Percentiles rank a stretch among this genome's conserved stretches.
Conservation (phyloP, 176 grass and related monocot species). For the Carex myosuroides region DNA sequence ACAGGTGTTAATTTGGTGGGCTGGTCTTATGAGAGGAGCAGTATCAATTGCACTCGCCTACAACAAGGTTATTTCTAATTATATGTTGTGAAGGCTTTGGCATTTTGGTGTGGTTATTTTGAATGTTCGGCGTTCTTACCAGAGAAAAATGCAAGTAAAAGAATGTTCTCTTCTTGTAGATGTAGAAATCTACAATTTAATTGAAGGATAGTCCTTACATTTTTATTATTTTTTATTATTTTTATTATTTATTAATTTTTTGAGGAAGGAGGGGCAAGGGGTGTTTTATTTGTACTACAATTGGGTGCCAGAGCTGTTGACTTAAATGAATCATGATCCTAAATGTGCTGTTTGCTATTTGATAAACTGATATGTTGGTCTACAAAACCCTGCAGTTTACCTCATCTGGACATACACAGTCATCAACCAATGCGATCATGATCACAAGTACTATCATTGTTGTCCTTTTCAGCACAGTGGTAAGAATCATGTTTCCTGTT, state of each 20-base stretch:
- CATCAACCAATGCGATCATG: slow-evolving; percentile 69
- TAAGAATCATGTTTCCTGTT: slow-evolving; percentile 30
- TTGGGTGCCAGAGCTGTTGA: background rate
- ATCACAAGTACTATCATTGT: slow-evolving; percentile 94
- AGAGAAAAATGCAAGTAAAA: background rate
- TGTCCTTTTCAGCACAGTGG: slow-evolving; percentile 96
- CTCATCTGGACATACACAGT: slow-evolving; percentile 46
- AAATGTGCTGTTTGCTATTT: background rate
- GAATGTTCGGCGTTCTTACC: slow-evolving; percentile 1
- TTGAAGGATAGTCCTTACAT: background rate
- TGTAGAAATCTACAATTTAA: background rate
- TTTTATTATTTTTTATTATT: background rate
- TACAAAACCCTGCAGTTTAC: slow-evolving; percentile 56
- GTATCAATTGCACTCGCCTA: slow-evolving; percentile 99
- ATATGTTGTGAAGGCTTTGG: slow-evolving; percentile 13
- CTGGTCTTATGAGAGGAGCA: slow-evolving; percentile 98
- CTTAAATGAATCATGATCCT: background rate
- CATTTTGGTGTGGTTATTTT: slow-evolving; percentile 10
- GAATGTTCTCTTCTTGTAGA: background rate
- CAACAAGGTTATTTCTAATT: slow-evolving; percentile 64
- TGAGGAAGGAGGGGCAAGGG: background rate
- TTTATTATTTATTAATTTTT: background rate
- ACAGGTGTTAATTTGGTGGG: slow-evolving; percentile 90
- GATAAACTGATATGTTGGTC: background rate
- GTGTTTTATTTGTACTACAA: background rate